phyloP scores from a whole-genome alignment of 805 yeast genomes.

The Metschnikowia amazonensis region DNA sequence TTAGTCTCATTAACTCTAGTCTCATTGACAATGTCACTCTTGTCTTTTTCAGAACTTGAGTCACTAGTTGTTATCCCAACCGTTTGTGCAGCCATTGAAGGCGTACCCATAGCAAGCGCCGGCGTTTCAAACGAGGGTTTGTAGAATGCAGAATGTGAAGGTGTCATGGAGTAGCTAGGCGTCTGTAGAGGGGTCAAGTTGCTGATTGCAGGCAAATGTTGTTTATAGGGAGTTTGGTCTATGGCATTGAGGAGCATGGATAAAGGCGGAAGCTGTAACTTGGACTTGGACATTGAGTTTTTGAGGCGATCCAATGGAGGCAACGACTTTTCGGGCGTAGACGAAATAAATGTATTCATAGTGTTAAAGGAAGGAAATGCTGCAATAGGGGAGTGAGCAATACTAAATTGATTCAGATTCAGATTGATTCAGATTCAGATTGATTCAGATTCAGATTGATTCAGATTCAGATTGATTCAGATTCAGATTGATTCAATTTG shows the following conservation, averaged over 20 bases:
- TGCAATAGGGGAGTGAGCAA: too few relatives aligned
- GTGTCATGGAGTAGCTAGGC: slow-evolving; percentile 12
- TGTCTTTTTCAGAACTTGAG: too few relatives aligned
- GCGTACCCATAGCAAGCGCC: neutral
- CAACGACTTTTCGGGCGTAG: slow-evolving; percentile 34
- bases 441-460: too few relatives aligned
- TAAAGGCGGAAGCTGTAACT: slow-evolving; percentile 37
- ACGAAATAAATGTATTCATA: slow-evolving; percentile 6
- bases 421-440: too few relatives aligned
- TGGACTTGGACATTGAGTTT: slow-evolving; percentile 12
- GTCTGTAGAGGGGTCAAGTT: slow-evolving; percentile 20
- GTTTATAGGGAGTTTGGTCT: slow-evolving; percentile 14
- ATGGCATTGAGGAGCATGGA: slow-evolving; percentile 27
- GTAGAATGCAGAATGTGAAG: neutral
- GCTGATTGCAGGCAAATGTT: slow-evolving; percentile 28
- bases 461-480: too few relatives aligned
- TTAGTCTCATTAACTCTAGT: too few relatives aligned
- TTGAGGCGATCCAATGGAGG: slow-evolving; percentile 19
- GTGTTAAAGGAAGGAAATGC: too few relatives aligned
- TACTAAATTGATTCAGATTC: too few relatives aligned
- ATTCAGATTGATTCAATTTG: too few relatives aligned
- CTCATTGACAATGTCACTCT: too few relatives aligned
- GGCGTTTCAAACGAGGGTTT: neutral
- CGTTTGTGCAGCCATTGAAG: too few relatives aligned
- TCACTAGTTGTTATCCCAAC: too few relatives aligned